These are phyloP conservation scores for Penicillium robsamsonii DNA, from an alignment of 495 filamentous ascomycete genomes.

Conservation along the genomic window DNA sequence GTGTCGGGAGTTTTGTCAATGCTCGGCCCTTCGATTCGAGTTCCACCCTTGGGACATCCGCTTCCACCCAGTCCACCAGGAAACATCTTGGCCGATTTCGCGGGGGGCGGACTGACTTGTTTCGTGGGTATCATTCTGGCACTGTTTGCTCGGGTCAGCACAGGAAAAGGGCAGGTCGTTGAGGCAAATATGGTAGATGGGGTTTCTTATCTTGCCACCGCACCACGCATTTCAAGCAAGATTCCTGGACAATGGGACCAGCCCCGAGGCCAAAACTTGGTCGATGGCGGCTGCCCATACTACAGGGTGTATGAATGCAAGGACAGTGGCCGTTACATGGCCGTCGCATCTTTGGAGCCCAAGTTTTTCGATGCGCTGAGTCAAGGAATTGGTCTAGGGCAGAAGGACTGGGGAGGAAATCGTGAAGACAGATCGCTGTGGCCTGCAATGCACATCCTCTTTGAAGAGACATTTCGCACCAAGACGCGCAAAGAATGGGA, in stretches of 20 bases:
- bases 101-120: slow-evolving; percentile 67
- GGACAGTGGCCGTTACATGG: slow-evolving; percentile 69
- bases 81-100: slow-evolving; percentile 78
- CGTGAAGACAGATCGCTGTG: slow-evolving; percentile 53
- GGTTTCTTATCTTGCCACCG: slow-evolving; percentile 61
- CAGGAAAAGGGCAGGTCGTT: slow-evolving; percentile 70
- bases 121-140: slow-evolving; percentile 46
- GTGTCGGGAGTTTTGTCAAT: slow-evolving; percentile 67
- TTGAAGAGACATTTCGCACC: slow-evolving; percentile 56
- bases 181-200: slow-evolving; percentile 90
- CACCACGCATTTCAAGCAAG: slow-evolving; percentile 58
- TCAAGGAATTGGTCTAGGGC: slow-evolving; percentile 50
- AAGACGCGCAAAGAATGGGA: slow-evolving; percentile 75
- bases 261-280: slow-evolving; percentile 61
- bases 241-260: slow-evolving; percentile 49
- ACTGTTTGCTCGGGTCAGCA: slow-evolving; percentile 24
- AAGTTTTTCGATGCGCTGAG: slow-evolving; percentile 63
- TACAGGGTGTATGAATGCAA: slow-evolving; percentile 74
- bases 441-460: slow-evolving; percentile 53
- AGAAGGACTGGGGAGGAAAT: slow-evolving; percentile 22
- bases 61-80: slow-evolving; percentile 53
- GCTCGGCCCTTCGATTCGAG: slow-evolving; percentile 54
- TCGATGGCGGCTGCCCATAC: slow-evolving; percentile 74
- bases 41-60: slow-evolving; percentile 45
- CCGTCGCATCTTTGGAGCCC: slow-evolving; percentile 74